A percentile compares a stretch with the other conserved stretches of the same genome.
These are phyloP conservation scores for Penicillium freii DNA, from an alignment of 2,329 filamentous ascomycete genomes.

Conservation along the genomic window DNA sequence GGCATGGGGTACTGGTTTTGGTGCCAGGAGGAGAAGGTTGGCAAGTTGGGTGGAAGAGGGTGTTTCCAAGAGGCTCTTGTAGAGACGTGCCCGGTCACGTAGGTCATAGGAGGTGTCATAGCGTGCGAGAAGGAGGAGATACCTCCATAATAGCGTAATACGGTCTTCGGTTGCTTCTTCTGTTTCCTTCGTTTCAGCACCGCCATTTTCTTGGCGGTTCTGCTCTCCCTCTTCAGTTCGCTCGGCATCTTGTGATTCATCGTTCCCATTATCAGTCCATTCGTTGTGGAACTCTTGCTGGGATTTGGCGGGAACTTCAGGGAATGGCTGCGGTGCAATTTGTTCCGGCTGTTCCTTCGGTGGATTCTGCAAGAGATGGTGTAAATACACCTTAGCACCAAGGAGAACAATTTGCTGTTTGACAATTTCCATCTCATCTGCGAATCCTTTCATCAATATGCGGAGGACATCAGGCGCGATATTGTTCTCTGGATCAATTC, in stretches of 20 bases:
- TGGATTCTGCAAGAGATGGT: slow-evolving; percentile 65
- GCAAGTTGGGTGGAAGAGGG: slow-evolving; percentile 78
- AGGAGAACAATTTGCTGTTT: slow-evolving; percentile 90
- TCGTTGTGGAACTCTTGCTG: slow-evolving; percentile 34
- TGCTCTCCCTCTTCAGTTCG: slow-evolving; percentile 25
- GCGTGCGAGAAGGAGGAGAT: slow-evolving; percentile 77
- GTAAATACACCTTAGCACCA: slow-evolving; percentile 93
- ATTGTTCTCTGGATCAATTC: slow-evolving; percentile 74
- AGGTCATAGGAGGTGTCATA: slow-evolving; percentile 96
- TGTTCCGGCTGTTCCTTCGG: slow-evolving; percentile 21
- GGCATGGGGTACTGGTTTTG: slow-evolving; percentile 88
- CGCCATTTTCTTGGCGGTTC: slow-evolving; percentile 20
- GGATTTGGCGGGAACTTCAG: slow-evolving; percentile 8
- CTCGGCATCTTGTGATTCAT: slow-evolving; percentile 27
- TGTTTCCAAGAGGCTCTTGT: slow-evolving; percentile 76
- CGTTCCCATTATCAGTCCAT: slow-evolving; percentile 31
- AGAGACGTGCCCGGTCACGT: slow-evolving; percentile 84
- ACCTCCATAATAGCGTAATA: slow-evolving; percentile 76
- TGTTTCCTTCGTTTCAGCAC: slow-evolving; percentile 22
- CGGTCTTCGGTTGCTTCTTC: slow-evolving; percentile 53
- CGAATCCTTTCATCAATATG: slow-evolving; percentile 81
- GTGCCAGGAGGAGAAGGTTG: slow-evolving; percentile 83
- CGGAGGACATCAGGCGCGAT: slow-evolving; percentile 90
- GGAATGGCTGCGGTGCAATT: slow-evolving; percentile 19
- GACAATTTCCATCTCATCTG: slow-evolving; percentile 76